These are phyloP conservation scores for Endotrypanum monterogeii DNA, from an alignment of 208 protist species.

Conservation along the genomic window DNA sequence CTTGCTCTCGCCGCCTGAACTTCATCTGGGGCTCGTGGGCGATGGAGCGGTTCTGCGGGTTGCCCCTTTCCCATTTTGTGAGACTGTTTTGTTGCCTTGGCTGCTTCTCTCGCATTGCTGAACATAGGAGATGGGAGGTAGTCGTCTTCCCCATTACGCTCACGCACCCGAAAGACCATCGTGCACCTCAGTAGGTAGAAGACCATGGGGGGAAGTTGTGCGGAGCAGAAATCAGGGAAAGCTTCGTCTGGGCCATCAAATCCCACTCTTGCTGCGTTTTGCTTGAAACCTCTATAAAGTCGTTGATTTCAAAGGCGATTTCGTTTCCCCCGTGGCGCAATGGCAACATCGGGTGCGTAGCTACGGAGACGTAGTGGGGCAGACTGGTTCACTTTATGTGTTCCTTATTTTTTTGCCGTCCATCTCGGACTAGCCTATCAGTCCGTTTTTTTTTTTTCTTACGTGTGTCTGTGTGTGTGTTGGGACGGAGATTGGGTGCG, in stretches of 20 bases:
- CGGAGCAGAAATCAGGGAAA: not conserved
- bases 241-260: not conserved
- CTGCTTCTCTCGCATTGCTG: not conserved
- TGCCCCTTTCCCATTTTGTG: not conserved
- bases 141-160: not conserved
- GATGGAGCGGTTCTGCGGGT: not conserved
- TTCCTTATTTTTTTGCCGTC: not conserved
- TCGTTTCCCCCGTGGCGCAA: not conserved
- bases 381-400: not conserved
- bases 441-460: not conserved
- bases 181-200: not conserved
- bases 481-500: too few species aligned
- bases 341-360: not conserved
- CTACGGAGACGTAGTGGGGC: not conserved
- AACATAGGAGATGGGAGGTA: not conserved
- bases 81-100: not conserved
- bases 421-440: not conserved
- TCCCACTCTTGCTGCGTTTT: not conserved
- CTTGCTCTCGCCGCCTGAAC: not conserved
- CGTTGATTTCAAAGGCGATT: not conserved
- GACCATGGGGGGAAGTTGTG: not conserved
- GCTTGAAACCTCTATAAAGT: not conserved
- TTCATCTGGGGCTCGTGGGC: not conserved
- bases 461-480: not conserved
- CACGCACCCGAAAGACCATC: not conserved